phyloP scores from a whole-genome alignment of 2,329 filamentous ascomycete species.

The Trichoderma aggressivum region DNA sequence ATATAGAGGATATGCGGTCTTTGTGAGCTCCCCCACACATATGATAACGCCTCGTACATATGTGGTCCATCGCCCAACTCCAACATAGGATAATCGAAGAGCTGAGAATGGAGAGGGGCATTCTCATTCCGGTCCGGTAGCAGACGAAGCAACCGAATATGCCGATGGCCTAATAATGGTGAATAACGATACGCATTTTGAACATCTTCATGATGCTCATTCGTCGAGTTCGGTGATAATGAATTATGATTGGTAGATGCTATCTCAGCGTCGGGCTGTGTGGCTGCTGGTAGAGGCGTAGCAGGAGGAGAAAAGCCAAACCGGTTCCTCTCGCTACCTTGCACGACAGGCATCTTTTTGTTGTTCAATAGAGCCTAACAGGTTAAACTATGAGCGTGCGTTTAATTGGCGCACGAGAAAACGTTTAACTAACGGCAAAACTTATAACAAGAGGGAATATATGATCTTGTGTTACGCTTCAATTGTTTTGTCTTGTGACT shows the following conservation, averaged over 20 bases:
- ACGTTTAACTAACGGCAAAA: not conserved
- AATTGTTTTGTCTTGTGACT: not conserved
- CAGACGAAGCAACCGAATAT: constrained; percentile 10
- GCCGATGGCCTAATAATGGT: not conserved
- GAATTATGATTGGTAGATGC: not conserved
- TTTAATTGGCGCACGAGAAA: not conserved
- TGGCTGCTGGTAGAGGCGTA: not conserved
- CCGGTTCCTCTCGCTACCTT: not conserved
- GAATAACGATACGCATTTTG: not conserved
- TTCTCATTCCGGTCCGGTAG: not conserved
- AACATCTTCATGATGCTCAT: not conserved
- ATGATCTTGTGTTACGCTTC: not conserved
- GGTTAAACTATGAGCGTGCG: not conserved
- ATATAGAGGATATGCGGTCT: not conserved
- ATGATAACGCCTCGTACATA: constrained; percentile 12
- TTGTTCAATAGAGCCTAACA: not conserved
- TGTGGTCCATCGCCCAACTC: not conserved
- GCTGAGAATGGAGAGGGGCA: not conserved
- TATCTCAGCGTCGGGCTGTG: not conserved
- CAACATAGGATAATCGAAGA: constrained; percentile 1
- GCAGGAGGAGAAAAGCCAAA: not conserved
- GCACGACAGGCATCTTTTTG: not conserved
- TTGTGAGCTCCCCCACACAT: constrained; percentile 3
- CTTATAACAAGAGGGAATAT: not conserved
- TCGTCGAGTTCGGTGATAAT: not conserved